Evolutionary conservation across 75 land plant species (phyloP), one percentile per base, ranked within the genome.

Genomic region (Pinus taeda): DNA sequence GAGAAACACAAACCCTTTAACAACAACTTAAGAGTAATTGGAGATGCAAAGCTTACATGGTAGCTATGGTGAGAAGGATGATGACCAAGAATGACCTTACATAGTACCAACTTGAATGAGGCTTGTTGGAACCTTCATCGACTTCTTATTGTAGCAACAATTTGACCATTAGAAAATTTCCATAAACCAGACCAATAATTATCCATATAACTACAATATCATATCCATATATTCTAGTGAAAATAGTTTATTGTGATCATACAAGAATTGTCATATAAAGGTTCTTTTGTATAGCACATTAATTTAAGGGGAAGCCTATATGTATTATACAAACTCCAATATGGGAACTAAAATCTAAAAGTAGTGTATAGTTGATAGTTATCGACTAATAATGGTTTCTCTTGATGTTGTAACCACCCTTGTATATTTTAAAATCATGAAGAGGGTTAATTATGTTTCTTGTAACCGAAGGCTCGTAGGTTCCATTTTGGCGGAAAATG

Each of bases 361-460:
- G 53, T 39, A 66, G 22, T 15, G 55, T 22, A 74, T 33, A 18
- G 74, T 61, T 29, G 37, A 62, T 53, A 61, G 61, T 90, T 88
- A 93, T 93, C 85, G 88, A 89, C 91, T 88, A 90, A 61, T 93
- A 93, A 76, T 91, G 89, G 66, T 88, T 87, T 82, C 83, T 89
- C 57, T 83, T 78, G 49, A 93, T 75, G 79, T 93, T 76, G 60
- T 78, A 93, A 2, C 93, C 95, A 70, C 87, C 91, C 76, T 77
- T 86, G 33, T 30, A 30, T 1, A 30, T 73, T 59, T 79, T 83
- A 76, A 90, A 85, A 70, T 76, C 18, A 61, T 90, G 60, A 17
- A 86, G 58, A 63, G 95, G 95, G 77, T 93, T 91, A 5, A 80
- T 60, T 69, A 91, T 83, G 17, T 2, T 67, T 67, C 71, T 67